Base-by-base conservation (phyloP, 1,139 yeast species). In the Taphrina confusa region DNA sequence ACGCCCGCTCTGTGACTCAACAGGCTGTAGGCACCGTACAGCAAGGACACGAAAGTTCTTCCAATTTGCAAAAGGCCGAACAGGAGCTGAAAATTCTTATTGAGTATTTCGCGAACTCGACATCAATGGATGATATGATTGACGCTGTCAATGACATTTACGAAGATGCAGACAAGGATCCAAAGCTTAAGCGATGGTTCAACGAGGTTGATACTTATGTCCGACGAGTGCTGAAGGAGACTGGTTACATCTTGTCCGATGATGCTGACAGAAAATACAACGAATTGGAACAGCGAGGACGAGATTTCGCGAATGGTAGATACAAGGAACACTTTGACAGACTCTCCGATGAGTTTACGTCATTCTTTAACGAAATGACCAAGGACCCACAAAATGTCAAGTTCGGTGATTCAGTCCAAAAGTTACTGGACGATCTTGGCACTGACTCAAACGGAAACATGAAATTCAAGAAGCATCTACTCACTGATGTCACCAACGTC, bases 31-130 rank as follows among this genome's bases (percentile, higher is more conserved):
- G 42, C 14, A 31, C 60, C n/a, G 47, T 57, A 6, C 54, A 63
- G 47, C 52, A 57, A 39, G 39, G 62, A 22, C 49, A 54, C 30
- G 61, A 51, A 30, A 51, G 59, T 44, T 64, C 60, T n/a, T 30
- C 30, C 42, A 62, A 65, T 31, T n/a, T 63, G n/a, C 61, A 61
- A 33, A 42, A 42, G 23, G 65, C 65, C n/a, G 57, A 64, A 42
- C 8, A 11, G 23, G 62, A 61, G 31, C 59, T 65, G 49, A 50
- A 55, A 45, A 55, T 54, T 9, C 54, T 65, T 27, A 37, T 65
- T 34, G 67, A 65, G 54, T 59, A 65, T 28, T 63, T 62, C 31
- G 67, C 67, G 30, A 64, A 65, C 44, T 56, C 63, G 22, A 58
- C 66, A 1, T 62, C 65, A 11, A 46, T 63, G 30, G 65, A 62